Percentiles rank a stretch among this genome's conserved stretches.
Conservation (phyloP, 345 rosid genomes). For the Melaleuca quinquenervia region DNA sequence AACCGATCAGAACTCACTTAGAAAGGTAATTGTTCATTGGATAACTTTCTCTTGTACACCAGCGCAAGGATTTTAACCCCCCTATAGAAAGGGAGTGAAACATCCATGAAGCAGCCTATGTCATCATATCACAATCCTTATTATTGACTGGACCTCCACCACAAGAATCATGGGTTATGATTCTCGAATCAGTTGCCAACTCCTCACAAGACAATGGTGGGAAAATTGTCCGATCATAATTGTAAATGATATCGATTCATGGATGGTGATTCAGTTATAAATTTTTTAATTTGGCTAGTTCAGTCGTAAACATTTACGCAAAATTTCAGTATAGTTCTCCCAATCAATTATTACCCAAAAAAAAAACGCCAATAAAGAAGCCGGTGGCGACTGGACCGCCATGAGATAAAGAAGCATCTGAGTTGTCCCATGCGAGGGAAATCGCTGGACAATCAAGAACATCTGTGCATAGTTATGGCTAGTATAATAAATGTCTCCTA, state of each 20-base stretch:
- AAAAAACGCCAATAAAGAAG: not conserved
- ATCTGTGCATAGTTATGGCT: not conserved
- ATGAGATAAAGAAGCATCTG: not conserved
- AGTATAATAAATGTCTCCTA: not conserved
- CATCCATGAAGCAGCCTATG: not conserved
- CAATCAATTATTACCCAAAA: fast-evolving
- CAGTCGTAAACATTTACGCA: fast-evolving
- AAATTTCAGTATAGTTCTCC: not conserved
- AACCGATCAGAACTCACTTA: not conserved
- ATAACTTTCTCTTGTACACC: not conserved
- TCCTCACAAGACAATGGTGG: too few species aligned
- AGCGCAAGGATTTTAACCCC: not conserved
- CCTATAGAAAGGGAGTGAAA: not conserved
- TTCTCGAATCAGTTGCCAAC: not conserved
- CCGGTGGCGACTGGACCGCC: not conserved
- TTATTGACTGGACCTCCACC: not conserved
- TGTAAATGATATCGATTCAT: not conserved
- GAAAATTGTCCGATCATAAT: not conserved
- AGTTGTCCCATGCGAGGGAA: not conserved
- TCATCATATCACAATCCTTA: not conserved
- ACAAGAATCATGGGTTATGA: not conserved
- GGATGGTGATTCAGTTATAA: not conserved
- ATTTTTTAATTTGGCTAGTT: not conserved
- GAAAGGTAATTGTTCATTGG: not conserved
- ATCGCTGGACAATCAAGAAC: not conserved